Base-by-base conservation (phyloP, 495 filamentous ascomycete species). In the Rhypophila decipiens region DNA sequence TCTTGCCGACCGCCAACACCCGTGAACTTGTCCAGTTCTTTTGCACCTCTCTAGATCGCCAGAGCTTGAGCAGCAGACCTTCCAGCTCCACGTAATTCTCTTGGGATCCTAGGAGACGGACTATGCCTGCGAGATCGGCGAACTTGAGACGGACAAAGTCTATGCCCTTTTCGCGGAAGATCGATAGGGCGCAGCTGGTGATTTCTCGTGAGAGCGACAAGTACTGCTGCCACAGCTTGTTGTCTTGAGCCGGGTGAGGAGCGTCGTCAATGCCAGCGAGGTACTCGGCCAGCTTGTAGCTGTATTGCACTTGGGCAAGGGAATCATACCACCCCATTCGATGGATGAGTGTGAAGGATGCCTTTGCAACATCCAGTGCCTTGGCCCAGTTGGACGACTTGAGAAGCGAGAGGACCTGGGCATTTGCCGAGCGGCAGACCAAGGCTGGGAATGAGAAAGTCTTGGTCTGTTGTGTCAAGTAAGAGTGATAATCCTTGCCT, bases 61-160 rank as follows among this genome's bases (percentile, higher is more conserved):
- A 84, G 44, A 84, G 78, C 7, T 70, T 66, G 23, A 69, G 71
- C 7, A 84, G 75, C 21, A 83, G 71, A 8, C 50, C 50, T 65
- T 83, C 79, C 1, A 84, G 72, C 40, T 81, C 77, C 18, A 68
- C 61, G 55, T 75, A 80, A 57, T 82, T 75, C 47, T 78, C 70
- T 55, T 82, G 74, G 45, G 76, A 72, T 19, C 79, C 80, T 1
- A 84, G 65, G 0, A 83, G 63, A 2, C 71, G 71, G 40, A 79
- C 69, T 1, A 83, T 68, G 11, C 75, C 72, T 47, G 74, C 75
- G 2, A 83, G 59, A 37, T 80, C 73, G 31, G 63, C 52, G 52
- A 78, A 73, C 2, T 65, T 65, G 13, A 83, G 54, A 11, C 75
- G 65, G 11, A 76, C 64, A 46, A 83, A 75, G 21, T 77, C 68